A percentile compares a stretch with the other conserved stretches of the same genome.
These are phyloP conservation scores for Litchi chinensis DNA, from an alignment of 345 rosid species.

Conservation along the genomic window DNA sequence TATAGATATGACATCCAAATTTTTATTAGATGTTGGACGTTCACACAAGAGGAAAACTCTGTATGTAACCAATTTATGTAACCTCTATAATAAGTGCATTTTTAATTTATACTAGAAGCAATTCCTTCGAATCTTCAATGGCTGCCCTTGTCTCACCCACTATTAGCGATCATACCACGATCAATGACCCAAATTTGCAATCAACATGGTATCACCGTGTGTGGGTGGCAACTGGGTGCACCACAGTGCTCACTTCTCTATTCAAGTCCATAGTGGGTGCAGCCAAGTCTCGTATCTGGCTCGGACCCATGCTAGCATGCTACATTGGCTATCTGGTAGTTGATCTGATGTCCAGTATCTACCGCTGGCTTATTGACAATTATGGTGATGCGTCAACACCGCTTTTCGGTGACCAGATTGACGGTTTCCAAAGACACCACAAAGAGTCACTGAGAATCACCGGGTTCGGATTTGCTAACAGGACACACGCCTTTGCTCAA, in stretches of 20 bases:
- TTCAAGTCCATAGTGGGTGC: conserved; percentile 55
- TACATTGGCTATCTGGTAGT: conserved; percentile 67
- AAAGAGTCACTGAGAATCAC: conserved; percentile 88
- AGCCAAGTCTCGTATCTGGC: conserved; percentile 49
- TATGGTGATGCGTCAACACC: conserved; percentile 79
- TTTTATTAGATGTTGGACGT: too few relatives aligned
- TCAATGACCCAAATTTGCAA: conserved; percentile 52
- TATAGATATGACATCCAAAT: too few relatives aligned
- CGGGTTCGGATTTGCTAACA: conserved; percentile 75
- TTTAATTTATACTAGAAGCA: too few relatives aligned
- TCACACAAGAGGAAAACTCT: too few relatives aligned
- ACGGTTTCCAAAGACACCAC: conserved; percentile 90
- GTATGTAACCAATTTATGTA: too few relatives aligned
- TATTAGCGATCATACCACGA: conserved; percentile 18
- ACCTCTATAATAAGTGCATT: too few relatives aligned
- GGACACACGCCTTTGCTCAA: conserved; percentile 69
- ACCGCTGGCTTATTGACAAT: conserved; percentile 93
- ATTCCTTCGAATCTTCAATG: not conserved
- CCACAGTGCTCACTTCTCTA: conserved; percentile 52
- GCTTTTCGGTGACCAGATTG: conserved; percentile 70
- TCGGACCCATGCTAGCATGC: conserved; percentile 66
- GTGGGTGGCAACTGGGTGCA: conserved; percentile 77
- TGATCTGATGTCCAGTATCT: conserved; percentile 77
- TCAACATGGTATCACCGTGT: conserved; percentile 78
- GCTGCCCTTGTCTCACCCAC: conserved; percentile 12